Evolutionary conservation across 2,329 filamentous ascomycete genomes (phyloP).

Genomic region (Ascochyta koolunga): DNA sequence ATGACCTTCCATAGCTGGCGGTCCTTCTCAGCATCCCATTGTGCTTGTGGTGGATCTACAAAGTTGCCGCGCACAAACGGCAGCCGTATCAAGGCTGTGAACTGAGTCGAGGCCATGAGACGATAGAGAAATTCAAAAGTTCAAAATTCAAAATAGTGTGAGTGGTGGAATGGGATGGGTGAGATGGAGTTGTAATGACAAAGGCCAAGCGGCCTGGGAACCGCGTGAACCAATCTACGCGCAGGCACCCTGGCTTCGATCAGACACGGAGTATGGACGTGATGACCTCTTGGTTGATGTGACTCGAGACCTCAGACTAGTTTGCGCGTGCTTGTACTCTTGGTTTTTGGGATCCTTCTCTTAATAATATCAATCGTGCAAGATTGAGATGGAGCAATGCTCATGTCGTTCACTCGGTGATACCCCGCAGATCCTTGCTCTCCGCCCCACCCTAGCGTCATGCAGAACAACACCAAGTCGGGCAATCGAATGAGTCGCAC

Average conservation of each 20-base stretch:
- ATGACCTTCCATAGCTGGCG: constrained; percentile 88
- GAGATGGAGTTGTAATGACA: constrained; percentile 13
- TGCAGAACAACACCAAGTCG: constrained; percentile 26
- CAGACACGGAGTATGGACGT: background rate
- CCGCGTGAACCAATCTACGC: constrained; percentile 7
- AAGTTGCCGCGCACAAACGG: constrained; percentile 88
- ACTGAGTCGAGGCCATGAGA: constrained; percentile 47
- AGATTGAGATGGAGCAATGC: background rate
- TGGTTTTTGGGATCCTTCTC: background rate
- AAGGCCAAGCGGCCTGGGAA: constrained; percentile 1
- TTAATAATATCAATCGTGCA: background rate
- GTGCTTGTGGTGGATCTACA: constrained; percentile 83
- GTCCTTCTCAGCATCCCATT: constrained; percentile 89
- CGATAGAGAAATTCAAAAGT: background rate
- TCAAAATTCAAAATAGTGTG: too few species aligned
- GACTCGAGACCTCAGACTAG: background rate
- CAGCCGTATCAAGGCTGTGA: constrained; percentile 84
- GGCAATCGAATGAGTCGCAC: constrained; percentile 11
- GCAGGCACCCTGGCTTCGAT: constrained; percentile 10
- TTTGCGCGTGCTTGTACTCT: background rate
- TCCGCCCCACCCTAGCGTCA: constrained; percentile 22
- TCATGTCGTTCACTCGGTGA: background rate
- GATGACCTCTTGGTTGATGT: background rate
- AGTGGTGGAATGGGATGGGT: constrained; percentile 2
- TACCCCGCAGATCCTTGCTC: constrained; percentile 8